phyloP scores from a whole-genome alignment of 2,329 filamentous ascomycete species.

The Exophiala calicioides region DNA sequence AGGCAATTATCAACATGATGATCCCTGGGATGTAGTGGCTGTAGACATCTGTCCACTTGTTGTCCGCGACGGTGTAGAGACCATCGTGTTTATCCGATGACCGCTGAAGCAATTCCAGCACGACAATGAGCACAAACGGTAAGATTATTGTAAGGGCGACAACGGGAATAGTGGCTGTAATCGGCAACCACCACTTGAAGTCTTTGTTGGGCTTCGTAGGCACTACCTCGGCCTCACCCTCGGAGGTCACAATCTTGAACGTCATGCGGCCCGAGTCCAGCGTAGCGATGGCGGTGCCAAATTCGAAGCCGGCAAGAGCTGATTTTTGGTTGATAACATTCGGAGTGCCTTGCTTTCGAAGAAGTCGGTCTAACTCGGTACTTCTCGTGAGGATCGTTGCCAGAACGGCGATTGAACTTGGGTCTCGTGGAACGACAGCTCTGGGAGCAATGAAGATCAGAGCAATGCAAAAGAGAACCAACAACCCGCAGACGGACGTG shows the following conservation, averaged over 20 bases:
- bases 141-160: constrained; percentile 28
- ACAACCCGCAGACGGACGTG: constrained; percentile 22
- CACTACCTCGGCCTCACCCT: constrained; percentile 21
- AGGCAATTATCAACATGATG: constrained; percentile 28
- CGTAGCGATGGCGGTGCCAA: constrained; percentile 29
- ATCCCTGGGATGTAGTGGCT: constrained; percentile 36
- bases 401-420: constrained; percentile 28
- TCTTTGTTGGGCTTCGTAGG: constrained; percentile 14
- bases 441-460: constrained; percentile 27
- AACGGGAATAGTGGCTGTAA: constrained; percentile 25
- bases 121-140: constrained; percentile 25
- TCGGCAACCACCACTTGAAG: constrained; percentile 28
- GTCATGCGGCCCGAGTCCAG: constrained; percentile 24
- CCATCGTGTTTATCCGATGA: constrained; percentile 33
- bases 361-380: constrained; percentile 28
- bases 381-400: constrained; percentile 28
- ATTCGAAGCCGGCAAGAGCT: constrained; percentile 29
- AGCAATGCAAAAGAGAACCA: constrained; percentile 22
- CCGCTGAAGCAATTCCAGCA: constrained; percentile 28
- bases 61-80: constrained; percentile 28
- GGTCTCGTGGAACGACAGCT: constrained; percentile 30
- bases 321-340: constrained; percentile 24
- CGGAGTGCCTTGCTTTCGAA: constrained; percentile 23
- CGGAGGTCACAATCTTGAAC: constrained; percentile 31
- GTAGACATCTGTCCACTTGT: constrained; percentile 31